A percentile compares a stretch with the other conserved stretches of the same genome.
phyloP scores from a whole-genome alignment of 2,329 filamentous ascomycete genomes.

The Microsporum canis region DNA sequence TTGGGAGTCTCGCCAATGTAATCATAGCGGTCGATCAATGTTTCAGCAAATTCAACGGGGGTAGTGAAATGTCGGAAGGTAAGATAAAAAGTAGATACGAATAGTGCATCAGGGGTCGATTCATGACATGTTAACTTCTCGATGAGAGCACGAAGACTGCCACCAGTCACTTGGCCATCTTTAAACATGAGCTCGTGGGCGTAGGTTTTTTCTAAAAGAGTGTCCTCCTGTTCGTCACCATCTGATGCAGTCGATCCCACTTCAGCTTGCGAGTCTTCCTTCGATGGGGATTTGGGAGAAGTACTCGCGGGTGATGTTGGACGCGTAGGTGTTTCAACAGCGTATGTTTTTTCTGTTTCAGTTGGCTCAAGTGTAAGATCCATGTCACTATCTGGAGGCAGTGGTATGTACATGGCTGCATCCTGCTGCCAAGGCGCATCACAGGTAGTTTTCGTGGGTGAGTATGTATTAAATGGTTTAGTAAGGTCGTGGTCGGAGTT shows the following conservation, averaged over 20 bases:
- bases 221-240: constrained; percentile 67
- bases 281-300: constrained; percentile 53
- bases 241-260: constrained; percentile 52
- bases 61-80: constrained; percentile 91
- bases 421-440: constrained; percentile 10
- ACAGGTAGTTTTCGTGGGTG: background rate
- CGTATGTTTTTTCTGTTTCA: constrained; percentile 21
- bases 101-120: constrained; percentile 79
- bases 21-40: constrained; percentile 82
- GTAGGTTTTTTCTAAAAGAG: constrained; percentile 81
- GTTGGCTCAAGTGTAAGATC: constrained; percentile 12
- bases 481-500: constrained; percentile 2
- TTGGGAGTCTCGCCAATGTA: constrained; percentile 71
- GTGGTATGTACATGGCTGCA: constrained; percentile 28
- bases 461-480: constrained; percentile 4
- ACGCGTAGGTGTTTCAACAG: constrained; percentile 3
- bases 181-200: constrained; percentile 90
- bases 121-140: constrained; percentile 89
- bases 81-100: constrained; percentile 89
- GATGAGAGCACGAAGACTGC: constrained; percentile 80
- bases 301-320: constrained; percentile 48
- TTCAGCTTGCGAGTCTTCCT: constrained; percentile 58
- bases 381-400: constrained; percentile 6
- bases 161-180: constrained; percentile 87
- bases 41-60: constrained; percentile 64